Evolutionary conservation across 768 basidiomycete species (phyloP), one percentile per base, ranked within the genome.

Genomic region (Boletus rubescentipes): DNA sequence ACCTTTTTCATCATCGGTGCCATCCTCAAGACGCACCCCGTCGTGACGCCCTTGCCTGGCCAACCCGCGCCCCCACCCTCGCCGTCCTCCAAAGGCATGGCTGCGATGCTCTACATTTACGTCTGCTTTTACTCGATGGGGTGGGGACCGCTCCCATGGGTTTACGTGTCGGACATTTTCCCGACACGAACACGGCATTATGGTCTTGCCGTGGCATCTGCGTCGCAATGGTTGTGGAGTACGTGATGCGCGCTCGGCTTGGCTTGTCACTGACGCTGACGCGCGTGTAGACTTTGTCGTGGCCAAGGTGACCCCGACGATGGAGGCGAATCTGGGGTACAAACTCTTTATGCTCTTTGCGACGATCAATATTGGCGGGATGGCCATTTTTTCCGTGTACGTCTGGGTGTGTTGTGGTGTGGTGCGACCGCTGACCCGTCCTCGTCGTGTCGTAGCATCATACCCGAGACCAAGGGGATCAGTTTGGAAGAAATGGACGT

Each of bases 81-180:
- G 0, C 76, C 83, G 0, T 77, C 84, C 16, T 77, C 75, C 2
- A 84, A 87, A 67, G 92, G 79, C 1, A 93, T 93, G 91, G 91
- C 91, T 4, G 89, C 83, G 2, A 82, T 91, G 82, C 71, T 93
- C 29, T 94, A 93, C 66, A 81, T 93, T 49, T 94, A 89, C 62
- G 89, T 92, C 39, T 86, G 85, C 67, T 92, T 92, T 70, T 93
- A 93, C 70, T 89, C 86, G 4, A 87, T 92, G 82, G 89, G 89
- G 36, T 91, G 89, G 85, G 91, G 90, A 18, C 84, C 83, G n/a
- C 68, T 78, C 12, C 87, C 79, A 15, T 79, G 72, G 75, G 81
- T 89, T 20, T 87, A 86, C 60, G 87, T 86, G 39, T 77, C 89
- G 6, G 92, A 94, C 67, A 91, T 94, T 61, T 93, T 93, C 80